Evolutionary conservation across 768 basidiomycete genomes (phyloP), one percentile per base, ranked within the genome.

Genomic region (Phylloporus scabripes): DNA sequence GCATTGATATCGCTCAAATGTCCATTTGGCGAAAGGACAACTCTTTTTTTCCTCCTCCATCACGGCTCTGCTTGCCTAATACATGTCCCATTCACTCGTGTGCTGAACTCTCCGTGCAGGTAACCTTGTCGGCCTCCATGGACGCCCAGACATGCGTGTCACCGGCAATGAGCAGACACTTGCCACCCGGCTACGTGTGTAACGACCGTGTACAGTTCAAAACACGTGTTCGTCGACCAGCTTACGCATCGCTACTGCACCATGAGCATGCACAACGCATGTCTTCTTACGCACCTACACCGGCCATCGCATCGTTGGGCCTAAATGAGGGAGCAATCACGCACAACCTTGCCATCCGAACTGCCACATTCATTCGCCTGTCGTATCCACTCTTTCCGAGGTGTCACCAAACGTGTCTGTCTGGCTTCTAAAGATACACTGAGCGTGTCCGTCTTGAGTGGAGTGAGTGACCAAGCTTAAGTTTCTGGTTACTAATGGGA

Each of bases 281-380:
- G 59, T 53, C 32, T 28, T 44, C 45, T 60, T 49, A 60, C 52
- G 33, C 56, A 17, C 37, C 20, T 34, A 32, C 28, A 20, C 38
- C 15, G 23, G 17, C 31, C 49, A 26, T 32, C 40, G 17, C 44
- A 45, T 49, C 33, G 28, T 45, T 43, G 42, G 33, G 31, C 54
- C 54, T 43, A 48, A 43, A 51, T 39, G 36, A 53, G 45, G 21
- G 38, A 9, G 8, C 36, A 29, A 37, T 37, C 21, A 29, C 50
- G 29, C 18, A 14, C 34, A 33, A 17, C 18, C 20, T 28, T 34
- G 33, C 11, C 26, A 41, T 9, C 20, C 20, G 31, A 23, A 32
- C 23, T 15, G 20, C 11, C 21, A 21, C 38, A 33, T 40, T 12
- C 18, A 11, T 39, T 39, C 45, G n/a, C 32, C 14, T 48, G 5